Base-by-base conservation (phyloP, 2,329 filamentous ascomycete genomes). In the Raffaelea deltoideospora region DNA sequence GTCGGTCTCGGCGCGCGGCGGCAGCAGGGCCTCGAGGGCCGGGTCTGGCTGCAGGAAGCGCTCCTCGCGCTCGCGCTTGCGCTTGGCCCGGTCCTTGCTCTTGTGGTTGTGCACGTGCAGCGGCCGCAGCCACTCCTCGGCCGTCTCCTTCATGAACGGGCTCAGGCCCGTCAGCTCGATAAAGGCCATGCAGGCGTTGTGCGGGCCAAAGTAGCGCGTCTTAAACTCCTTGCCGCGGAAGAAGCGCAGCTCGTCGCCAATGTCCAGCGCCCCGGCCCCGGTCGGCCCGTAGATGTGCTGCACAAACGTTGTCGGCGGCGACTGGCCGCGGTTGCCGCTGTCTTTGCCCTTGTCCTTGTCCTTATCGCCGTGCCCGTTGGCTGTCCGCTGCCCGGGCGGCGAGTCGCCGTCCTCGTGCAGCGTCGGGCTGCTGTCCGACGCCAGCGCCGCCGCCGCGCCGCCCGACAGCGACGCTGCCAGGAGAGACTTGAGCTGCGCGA, bases 131-230 rank as follows among this genome's bases (percentile, higher is more conserved):
- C 70, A 74, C 49, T 74, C 68, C 37, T 73, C 67, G 10, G 70
- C 69, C 1, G 69, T 74, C 54, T 75, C 69, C 44, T 65, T 67
- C 71, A 76, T 75, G 40, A 75, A 75, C 13, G 68, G 65, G 32
- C 63, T 68, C 32, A 76, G 58, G 3, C 71, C 70, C 3, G 66
- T 65, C 45, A 64, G 57, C 40, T 73, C 69, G 34, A 66, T 64
- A 47, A 75, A 70, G 10, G 71, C 70, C 54, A 72, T 67, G 54
- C 65, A 73, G 31, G 69, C 67, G 45, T 72, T 75, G 50, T 73
- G 67, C 3, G 69, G 69, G 2, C 71, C 69, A 46, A 68, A 72
- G 49, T 74, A 75, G 43, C 69, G 63, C 3, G 67, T 72, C 46
- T 68, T 67, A 51, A 74, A 74, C 43, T 69, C 67, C 47, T 71